Evolutionary conservation across 345 rosid species (phyloP), one percentile per base, ranked within the genome.

Genomic region (Brassica nigra): DNA sequence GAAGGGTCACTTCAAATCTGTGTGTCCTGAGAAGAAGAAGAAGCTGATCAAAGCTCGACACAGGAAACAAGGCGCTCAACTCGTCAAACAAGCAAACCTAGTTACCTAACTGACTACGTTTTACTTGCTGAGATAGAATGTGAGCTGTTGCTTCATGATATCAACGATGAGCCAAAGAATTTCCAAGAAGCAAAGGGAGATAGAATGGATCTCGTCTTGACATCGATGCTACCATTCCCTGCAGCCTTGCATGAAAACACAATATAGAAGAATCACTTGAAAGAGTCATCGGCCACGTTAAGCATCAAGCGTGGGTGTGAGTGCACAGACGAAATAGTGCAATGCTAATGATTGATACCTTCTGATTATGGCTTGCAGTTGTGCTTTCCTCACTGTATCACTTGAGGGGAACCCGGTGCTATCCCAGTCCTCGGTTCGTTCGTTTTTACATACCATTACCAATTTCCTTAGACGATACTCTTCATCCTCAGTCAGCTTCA

Each of bases 361-460:
- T 84, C 97, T 86, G 5, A 90, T 86, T 34, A 90, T 84, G 82
- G 93, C 96, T 81, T 94, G 97, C 67, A 92, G 74, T 81, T 90
- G 97, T n/a, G 93, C 95, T 85, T 85, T 89, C 77, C 88, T 86
- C 36, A 90, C 85, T 0, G 59, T 73, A 79, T 88, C 89, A 33
- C 58, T n/a, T 4, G 92, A 87, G 3, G 94, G 91, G 80, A 87
- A 94, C 14, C 82, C 84, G 3, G 76, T 33, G 37, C 75, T 83
- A 67, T 89, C 89, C 97, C 91, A 91, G 20, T 90, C 94, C 80
- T 91, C 91, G 1, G 89, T 88, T 28, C 79, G 86, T 62, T 86
- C 89, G 16, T 86, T 90, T 81, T 85, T 73, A 79, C 78, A 76
- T 62, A 54, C 70, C 76, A 90, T 85, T 34, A 87, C 85, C 31